These are phyloP conservation scores for Pholiota microspora DNA, from an alignment of 768 basidiomycete species.

Conservation along the genomic window DNA sequence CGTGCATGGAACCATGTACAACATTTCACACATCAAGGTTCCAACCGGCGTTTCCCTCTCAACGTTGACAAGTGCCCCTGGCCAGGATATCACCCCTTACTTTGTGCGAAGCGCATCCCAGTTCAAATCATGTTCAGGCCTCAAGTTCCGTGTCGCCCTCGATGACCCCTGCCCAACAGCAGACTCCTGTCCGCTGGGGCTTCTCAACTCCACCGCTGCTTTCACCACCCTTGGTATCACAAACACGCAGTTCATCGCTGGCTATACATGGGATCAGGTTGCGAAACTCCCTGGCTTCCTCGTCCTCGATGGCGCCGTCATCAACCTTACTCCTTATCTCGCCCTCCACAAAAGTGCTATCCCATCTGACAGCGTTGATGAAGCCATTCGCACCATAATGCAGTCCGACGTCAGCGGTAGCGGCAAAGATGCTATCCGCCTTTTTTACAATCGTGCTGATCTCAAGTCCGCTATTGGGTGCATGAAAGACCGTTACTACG, in stretches of 20 bases:
- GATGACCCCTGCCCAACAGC: constrained; percentile 68
- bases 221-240: constrained; percentile 59
- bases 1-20: constrained; percentile 75
- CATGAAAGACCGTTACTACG: constrained; percentile 81
- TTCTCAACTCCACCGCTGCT: constrained; percentile 54
- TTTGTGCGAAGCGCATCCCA: constrained; percentile 72
- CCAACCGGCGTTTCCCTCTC: constrained; percentile 56
- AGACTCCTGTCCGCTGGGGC: constrained; percentile 65
- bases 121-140: constrained; percentile 62
- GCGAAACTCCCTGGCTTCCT: constrained; percentile 68
- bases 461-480: constrained; percentile 75
- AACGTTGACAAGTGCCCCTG: constrained; percentile 54
- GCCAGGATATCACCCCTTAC: constrained; percentile 86
- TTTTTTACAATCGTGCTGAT: constrained; percentile 72
- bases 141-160: constrained; percentile 65
- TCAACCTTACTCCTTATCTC: constrained; percentile 91
- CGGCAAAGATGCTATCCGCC: constrained; percentile 88
- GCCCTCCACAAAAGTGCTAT: constrained; percentile 65
- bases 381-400: constrained; percentile 76
- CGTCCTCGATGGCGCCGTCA: constrained; percentile 90
- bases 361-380: constrained; percentile 75
- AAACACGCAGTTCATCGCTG: constrained; percentile 68
- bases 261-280: constrained; percentile 92
- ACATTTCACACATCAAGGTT: constrained; percentile 56
- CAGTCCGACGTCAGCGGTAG: constrained; percentile 40